A percentile compares a stretch with the other conserved stretches of the same genome.
Conservation (phyloP, 208 protist species). For the Leishmania martiniquensis region DNA sequence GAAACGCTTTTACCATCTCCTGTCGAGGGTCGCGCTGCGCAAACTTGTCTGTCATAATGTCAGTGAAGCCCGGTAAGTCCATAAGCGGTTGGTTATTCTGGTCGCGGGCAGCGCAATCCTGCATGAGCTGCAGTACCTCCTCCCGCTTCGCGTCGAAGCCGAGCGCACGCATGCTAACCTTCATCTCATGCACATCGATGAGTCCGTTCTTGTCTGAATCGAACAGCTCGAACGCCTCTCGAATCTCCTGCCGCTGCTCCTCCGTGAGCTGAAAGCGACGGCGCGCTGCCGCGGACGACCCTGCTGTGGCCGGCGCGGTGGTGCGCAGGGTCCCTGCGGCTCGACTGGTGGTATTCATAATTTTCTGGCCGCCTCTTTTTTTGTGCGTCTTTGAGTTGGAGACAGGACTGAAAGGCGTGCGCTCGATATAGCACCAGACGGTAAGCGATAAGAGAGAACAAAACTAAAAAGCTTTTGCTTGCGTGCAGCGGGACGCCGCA, state of each 20-base stretch:
- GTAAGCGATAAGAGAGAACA: not conserved
- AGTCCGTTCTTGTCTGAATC: conserved; percentile 95
- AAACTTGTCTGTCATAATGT: conserved; percentile 95
- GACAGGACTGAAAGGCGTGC: not conserved
- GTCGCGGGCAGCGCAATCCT: conserved; percentile 82
- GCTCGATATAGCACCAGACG: not conserved
- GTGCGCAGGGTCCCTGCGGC: conserved; percentile 45
- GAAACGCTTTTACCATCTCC: conserved; percentile 97
- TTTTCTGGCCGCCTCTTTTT: not conserved
- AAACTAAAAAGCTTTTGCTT: not conserved
- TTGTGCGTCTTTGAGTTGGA: not conserved
- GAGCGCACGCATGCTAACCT: conserved; percentile 99
- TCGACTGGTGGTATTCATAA: conserved; percentile 39
- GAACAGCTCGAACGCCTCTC: conserved; percentile 99
- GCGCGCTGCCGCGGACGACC: conserved; percentile 41
- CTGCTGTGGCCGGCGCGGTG: conserved; percentile 34
- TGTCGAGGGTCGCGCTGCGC: conserved; percentile 93
- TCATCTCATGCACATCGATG: conserved; percentile 99
- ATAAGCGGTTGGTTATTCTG: conserved; percentile 87
- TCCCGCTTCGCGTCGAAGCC: conserved; percentile 99
- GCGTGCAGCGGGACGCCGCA: too few species aligned
- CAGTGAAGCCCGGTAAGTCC: conserved; percentile 92
- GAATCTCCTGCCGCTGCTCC: conserved; percentile 99
- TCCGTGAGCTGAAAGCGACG: conserved; percentile 97
- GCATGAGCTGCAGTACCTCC: conserved; percentile 90